Conservation (phyloP, 495 filamentous ascomycete genomes). For the Cudoniella acicularis region DNA sequence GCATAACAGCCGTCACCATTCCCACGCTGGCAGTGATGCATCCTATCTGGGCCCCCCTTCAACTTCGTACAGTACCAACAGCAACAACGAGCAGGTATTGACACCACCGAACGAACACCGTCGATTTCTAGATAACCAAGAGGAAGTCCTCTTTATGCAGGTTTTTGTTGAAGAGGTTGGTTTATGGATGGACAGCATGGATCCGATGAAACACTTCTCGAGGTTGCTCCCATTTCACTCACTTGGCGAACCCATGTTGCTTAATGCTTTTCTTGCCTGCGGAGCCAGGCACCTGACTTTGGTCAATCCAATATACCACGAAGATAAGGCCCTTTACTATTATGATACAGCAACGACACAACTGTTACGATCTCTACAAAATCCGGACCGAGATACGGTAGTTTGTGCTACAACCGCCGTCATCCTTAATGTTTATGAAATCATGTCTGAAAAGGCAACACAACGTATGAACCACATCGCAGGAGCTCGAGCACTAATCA, state of each 20-base stretch:
- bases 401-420: conserved; percentile 88
- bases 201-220: conserved; percentile 86
- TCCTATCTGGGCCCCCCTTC: conserved; percentile 17
- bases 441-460: conserved; percentile 74
- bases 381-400: conserved; percentile 76
- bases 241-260: conserved; percentile 80
- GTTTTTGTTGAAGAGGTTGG: conserved; percentile 89
- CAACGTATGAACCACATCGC: conserved; percentile 85
- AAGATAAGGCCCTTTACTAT: conserved; percentile 75
- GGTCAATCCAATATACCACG: conserved; percentile 64
- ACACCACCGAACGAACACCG: conserved; percentile 50
- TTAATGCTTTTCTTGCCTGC: conserved; percentile 87
- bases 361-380: conserved; percentile 68
- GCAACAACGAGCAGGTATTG: conserved; percentile 39
- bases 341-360: conserved; percentile 78
- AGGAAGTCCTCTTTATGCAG: conserved; percentile 83
- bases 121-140: conserved; percentile 61
- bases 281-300: conserved; percentile 77
- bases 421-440: conserved; percentile 87
- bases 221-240: conserved; percentile 76
- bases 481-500: conserved; percentile 81
- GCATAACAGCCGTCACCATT: conserved; percentile 22
- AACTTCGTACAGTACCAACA: conserved; percentile 21
- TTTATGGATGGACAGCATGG: conserved; percentile 91
- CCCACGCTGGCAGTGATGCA: conserved; percentile 14